phyloP scores from a whole-genome alignment of 2,329 filamentous ascomycete species.

The Apiospora rasikravindrae region DNA sequence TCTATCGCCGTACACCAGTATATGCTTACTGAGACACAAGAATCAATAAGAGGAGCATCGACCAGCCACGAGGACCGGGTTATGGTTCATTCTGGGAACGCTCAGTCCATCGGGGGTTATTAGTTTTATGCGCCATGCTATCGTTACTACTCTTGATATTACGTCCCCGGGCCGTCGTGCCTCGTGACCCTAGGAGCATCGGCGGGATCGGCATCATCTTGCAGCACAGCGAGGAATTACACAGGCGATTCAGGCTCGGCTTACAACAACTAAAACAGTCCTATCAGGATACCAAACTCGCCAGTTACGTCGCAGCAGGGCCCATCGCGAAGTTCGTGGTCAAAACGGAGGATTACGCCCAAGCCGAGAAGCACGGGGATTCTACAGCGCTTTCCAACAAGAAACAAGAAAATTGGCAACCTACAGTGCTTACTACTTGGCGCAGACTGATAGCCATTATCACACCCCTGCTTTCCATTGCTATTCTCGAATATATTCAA shows the following conservation, averaged over 20 bases:
- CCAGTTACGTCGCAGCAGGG: neutral
- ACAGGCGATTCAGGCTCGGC: neutral
- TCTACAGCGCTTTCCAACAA: neutral
- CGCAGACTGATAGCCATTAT: neutral
- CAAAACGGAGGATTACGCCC: neutral
- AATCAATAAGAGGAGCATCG: neutral
- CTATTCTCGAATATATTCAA: conserved; percentile 18
- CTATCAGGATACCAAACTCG: neutral
- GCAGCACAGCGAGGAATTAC: neutral
- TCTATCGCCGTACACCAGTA: neutral
- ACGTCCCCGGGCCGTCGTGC: conserved; percentile 14
- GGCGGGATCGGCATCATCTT: conserved; percentile 18
- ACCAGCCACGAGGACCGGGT: neutral
- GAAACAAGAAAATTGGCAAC: neutral
- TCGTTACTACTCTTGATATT: neutral
- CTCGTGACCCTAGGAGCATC: conserved; percentile 21
- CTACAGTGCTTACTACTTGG: neutral
- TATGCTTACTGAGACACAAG: neutral
- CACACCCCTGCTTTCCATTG: conserved; percentile 10
- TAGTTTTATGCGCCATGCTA: conserved; percentile 3
- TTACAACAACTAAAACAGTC: neutral
- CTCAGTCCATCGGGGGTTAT: conserved; percentile 1
- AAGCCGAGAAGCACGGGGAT: neutral
- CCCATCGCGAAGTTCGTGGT: neutral
- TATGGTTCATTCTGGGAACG: neutral